Evolutionary conservation across 2,329 filamentous ascomycete species (phyloP), one percentile per base, ranked within the genome.

Genomic region (Orbilia brochopaga): DNA sequence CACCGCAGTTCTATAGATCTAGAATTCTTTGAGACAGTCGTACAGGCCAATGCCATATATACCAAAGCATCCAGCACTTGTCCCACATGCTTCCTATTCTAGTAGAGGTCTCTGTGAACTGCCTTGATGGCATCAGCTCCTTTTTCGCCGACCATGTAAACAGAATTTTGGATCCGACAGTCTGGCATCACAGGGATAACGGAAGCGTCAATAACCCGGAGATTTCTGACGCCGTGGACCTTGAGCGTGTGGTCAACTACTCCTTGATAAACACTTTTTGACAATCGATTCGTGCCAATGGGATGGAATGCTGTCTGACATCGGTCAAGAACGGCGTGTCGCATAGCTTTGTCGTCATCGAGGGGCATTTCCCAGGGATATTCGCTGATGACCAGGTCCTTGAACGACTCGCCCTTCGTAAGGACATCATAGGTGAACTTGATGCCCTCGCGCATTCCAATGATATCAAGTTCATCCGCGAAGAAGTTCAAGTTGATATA

Each of bases 341-440:
- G 82, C 85, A 88, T 87, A 1, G 79, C 82, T 64, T 83, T 82
- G 57, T 87, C 84, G 0, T 81, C 81, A 11, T 84, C 75, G 1
- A 83, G 80, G 0, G 85, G 85, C 84, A 88, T 86, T 0, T 81
- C 78, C 85, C 84, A 87, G 0, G 86, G 86, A 75, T 87, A 88
- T 61, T 85, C 83, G 3, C 77, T 80, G 0, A 78, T 78, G 8
- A 86, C 79, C 53, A 85, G 80, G 56, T 85, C 83, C 76, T 81
- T 85, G 78, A 88, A 83, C 0, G 83, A 84, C 0, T 84, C 83
- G 0, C 85, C 85, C 6, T 82, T 83, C 40, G 80, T 84, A 1
- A 88, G 74, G n/a, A 88, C 79, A 74, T 88, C 85, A 77, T 86
- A 83, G 6, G 80, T 79, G 76, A 81, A 85, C 15, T 84, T 80